Evolutionary conservation across 169 alveolate genomes (phyloP), one percentile per base, ranked within the genome.

Genomic region (Theileria parva): DNA sequence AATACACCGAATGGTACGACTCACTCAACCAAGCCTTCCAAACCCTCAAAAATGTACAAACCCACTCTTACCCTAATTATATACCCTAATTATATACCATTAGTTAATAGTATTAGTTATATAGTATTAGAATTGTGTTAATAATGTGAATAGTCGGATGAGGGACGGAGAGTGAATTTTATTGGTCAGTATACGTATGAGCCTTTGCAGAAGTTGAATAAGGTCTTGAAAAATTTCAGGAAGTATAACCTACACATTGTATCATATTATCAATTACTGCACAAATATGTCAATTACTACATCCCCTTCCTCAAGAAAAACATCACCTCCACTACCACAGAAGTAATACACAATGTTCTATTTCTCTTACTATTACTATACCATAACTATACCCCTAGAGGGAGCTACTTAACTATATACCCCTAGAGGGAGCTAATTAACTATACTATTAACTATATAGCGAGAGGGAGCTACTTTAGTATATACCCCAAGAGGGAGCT

Each of bases 1-100:
- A 83, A 19, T 83, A 76, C 50, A 83, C 86, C 37, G 89, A 83
- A 67, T 83, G 89, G 89, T 83, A 83, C 65, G 89, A 76, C 25
- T 53, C 74, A n/a, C 68, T 83, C n/a, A 53, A 61, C 34, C 78
- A 83, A 13, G 72, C 78, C 53, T 64, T 37, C 30, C 81, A 83
- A 8, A 30, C 48, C 11, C 72, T 83, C 21, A 83, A 83, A 48
- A 76, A 34, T 69, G 89, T 83, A 83, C 0, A 59, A 0, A 72
- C 21, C 19, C 9, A 11, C 27, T 19, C 21, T 55, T 19, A 55
- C 1, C 4, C 4, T 55, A 55, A 5, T 21, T 19, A 28, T 25
- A 57, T 11, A n/a, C n/a, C n/a, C 2, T 30, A 25, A 21, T 11
- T 9, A 48, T 48, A 48, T 15, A 15, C 15, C 19, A 15, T 15